phyloP scores from a whole-genome alignment of 257 asterid species.

The Paraleonurus japonicus region DNA sequence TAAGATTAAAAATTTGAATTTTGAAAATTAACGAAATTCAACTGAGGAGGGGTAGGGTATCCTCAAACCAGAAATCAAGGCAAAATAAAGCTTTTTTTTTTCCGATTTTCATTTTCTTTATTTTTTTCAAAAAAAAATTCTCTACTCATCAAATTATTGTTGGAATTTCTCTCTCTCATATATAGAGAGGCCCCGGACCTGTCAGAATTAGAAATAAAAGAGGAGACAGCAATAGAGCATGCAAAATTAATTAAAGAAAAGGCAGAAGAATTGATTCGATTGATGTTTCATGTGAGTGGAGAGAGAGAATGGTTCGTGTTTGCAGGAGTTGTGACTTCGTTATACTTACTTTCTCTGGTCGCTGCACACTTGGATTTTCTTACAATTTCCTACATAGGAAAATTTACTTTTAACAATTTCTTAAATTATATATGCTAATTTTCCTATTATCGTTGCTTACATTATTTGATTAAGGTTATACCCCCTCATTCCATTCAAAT shows the following conservation, averaged over 20 bases:
- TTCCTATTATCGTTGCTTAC: too few relatives aligned
- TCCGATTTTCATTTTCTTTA: too few relatives aligned
- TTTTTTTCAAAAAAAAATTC: too few relatives aligned
- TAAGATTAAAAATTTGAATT: too few relatives aligned
- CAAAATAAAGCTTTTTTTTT: too few relatives aligned
- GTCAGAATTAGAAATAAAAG: conserved; percentile 50
- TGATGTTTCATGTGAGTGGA: conserved; percentile 43
- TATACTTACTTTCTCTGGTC: conserved; percentile 37
- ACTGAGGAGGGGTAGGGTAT: too few relatives aligned
- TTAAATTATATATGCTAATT: too few relatives aligned
- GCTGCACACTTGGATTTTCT: conserved; percentile 39
- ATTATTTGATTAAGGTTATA: too few relatives aligned
- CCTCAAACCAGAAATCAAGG: too few relatives aligned
- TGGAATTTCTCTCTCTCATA: background rate
- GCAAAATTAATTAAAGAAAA: conserved; percentile 29
- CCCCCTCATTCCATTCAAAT: too few relatives aligned
- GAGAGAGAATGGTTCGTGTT: conserved; percentile 55
- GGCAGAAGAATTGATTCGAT: conserved; percentile 34
- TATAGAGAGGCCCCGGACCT: conserved; percentile 54
- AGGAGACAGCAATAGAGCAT: conserved; percentile 33
- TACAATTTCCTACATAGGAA: conserved; percentile 55
- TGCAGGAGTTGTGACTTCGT: conserved; percentile 32
- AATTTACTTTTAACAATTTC: background rate
- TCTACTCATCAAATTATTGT: background rate
- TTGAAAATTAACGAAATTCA: too few relatives aligned